Percentiles rank a stretch among this genome's conserved stretches.
Conservation (phyloP, 2,329 filamentous ascomycete species). For the Coniella lustricola region DNA sequence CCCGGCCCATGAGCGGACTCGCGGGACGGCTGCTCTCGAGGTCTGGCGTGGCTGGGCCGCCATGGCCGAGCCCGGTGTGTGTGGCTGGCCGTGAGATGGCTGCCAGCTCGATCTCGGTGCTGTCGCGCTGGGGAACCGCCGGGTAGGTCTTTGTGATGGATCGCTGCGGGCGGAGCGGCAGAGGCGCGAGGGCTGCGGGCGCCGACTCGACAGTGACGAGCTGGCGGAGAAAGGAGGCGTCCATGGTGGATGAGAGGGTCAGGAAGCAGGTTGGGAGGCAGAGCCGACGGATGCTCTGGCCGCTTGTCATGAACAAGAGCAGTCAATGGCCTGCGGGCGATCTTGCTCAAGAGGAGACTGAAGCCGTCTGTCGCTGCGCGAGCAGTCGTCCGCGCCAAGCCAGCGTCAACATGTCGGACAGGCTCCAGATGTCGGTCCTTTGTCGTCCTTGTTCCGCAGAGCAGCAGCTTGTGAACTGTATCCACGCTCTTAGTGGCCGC, state of each 20-base stretch:
- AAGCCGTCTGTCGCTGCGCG: no score
- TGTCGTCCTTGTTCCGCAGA: no score
- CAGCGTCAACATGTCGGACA: no score
- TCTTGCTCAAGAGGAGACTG: no score
- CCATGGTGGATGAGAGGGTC: conserved; percentile 22
- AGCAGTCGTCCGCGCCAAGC: no score
- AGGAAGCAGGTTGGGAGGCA: not conserved
- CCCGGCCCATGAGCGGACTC: conserved; percentile 30
- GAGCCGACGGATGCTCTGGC: no score
- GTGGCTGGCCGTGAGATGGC: conserved; percentile 15
- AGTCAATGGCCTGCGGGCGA: no score
- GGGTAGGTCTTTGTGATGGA: conserved; percentile 33
- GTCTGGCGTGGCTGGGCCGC: conserved; percentile 19
- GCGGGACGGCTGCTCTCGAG: conserved; percentile 46
- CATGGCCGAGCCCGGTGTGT: conserved; percentile 1
- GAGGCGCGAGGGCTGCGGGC: conserved; percentile 16
- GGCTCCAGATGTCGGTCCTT: no score
- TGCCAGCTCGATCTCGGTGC: conserved; percentile 24
- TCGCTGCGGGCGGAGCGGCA: conserved; percentile 26
- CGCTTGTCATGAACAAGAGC: not conserved
- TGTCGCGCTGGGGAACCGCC: conserved; percentile 28
- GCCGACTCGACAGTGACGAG: conserved; percentile 27
- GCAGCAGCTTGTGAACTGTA: no score
- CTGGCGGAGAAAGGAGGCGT: conserved; percentile 26
- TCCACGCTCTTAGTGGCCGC: no score